These are phyloP conservation scores for Ambispora gerdemannii DNA, from an alignment of 192 early-diverging fungal genomes.

Conservation along the genomic window DNA sequence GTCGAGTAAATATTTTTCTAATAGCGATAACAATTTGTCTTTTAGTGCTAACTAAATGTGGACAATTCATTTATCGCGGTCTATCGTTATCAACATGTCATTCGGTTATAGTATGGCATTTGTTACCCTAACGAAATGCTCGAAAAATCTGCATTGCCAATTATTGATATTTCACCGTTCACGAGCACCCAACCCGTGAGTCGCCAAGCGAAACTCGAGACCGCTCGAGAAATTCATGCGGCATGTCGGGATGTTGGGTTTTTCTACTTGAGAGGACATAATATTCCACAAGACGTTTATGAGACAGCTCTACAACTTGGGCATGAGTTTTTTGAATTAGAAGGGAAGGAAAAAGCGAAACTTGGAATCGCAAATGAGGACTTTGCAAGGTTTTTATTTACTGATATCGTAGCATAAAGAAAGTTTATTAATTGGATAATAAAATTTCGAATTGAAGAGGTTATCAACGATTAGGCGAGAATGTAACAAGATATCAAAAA, in stretches of 20 bases:
- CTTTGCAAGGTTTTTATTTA: slow-evolving; percentile 34
- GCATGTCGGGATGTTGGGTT: slow-evolving; percentile 46
- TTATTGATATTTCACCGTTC: slow-evolving; percentile 24
- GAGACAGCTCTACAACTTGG: slow-evolving; percentile 35
- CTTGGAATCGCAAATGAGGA: slow-evolving; percentile 43
- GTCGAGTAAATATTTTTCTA: no score
- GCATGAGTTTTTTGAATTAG: slow-evolving; percentile 43
- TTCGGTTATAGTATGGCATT: no score
- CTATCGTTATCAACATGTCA: no score
- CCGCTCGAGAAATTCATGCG: slow-evolving; percentile 35
- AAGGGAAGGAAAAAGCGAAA: slow-evolving; percentile 35
- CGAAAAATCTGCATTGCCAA: not conserved
- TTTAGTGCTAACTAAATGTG: no score
- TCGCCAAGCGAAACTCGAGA: not conserved
- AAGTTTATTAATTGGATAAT: not conserved
- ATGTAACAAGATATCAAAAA: slow-evolving; percentile 48
- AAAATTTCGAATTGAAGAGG: no score
- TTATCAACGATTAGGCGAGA: slow-evolving; percentile 50
- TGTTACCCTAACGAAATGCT: no score
- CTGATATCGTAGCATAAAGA: not conserved
- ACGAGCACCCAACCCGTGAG: not conserved
- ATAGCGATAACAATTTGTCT: no score
- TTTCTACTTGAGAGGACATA: slow-evolving; percentile 47
- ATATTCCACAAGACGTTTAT: slow-evolving; percentile 35
- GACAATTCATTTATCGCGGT: no score